phyloP scores from a whole-genome alignment of 306 rosid genomes.

The Sophora flavescens region DNA sequence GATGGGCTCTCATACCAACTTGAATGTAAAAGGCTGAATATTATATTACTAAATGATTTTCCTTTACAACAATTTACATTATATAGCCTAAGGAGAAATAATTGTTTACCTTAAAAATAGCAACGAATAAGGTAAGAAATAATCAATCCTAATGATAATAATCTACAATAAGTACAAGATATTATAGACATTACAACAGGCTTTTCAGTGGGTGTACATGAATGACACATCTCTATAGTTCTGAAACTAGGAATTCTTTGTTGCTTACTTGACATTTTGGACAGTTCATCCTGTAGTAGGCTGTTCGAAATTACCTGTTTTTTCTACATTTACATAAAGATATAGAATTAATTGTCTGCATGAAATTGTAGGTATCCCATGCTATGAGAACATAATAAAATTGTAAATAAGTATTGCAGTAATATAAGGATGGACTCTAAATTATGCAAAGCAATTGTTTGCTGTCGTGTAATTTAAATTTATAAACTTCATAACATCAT shows the following conservation, averaged over 20 bases:
- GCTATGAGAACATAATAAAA: not conserved
- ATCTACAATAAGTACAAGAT: too few relatives aligned
- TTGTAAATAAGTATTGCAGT: slow-evolving; percentile 21
- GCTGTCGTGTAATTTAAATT: not conserved
- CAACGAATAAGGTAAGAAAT: too few relatives aligned
- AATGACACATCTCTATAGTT: slow-evolving; percentile 1
- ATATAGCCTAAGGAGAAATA: too few relatives aligned
- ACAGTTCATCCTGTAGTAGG: slow-evolving; percentile 23
- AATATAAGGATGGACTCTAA: slow-evolving; percentile 6
- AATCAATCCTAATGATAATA: too few relatives aligned
- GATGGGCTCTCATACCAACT: too few relatives aligned
- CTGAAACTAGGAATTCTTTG: slow-evolving; percentile 3
- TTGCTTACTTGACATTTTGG: slow-evolving; percentile 17
- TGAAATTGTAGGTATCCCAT: not conserved
- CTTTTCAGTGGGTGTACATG: not conserved
- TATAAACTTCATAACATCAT: not conserved
- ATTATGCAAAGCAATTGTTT: slow-evolving; percentile 21
- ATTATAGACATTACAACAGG: too few relatives aligned
- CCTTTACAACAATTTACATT: too few relatives aligned
- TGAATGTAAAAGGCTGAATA: too few relatives aligned
- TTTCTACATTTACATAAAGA: slow-evolving; percentile 5
- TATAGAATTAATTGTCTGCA: slow-evolving; percentile 5
- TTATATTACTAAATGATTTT: too few relatives aligned
- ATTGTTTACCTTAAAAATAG: too few relatives aligned
- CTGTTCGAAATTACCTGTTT: not conserved